A percentile compares a stretch with the other conserved stretches of the same genome.
These are phyloP conservation scores for Yamadazyma triangularis DNA, from an alignment of 1,139 yeast species.

Conservation along the genomic window DNA sequence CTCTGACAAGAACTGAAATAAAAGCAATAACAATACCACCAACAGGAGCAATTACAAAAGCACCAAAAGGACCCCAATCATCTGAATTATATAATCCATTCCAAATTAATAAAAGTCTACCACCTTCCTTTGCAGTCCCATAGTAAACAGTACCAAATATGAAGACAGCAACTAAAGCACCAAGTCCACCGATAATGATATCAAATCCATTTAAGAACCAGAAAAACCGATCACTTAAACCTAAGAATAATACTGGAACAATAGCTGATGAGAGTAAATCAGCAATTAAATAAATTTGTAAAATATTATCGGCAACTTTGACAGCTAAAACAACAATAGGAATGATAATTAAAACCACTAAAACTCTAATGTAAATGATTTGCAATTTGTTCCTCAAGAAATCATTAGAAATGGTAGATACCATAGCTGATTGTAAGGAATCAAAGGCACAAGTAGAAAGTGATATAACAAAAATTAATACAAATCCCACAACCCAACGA, in stretches of 20 bases:
- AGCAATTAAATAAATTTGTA: conserved; percentile 85
- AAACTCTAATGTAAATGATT: conserved; percentile 59
- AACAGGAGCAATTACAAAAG: conserved; percentile 86
- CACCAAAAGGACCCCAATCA: conserved; percentile 96
- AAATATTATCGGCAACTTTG: conserved; percentile 72
- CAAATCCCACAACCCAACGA: conserved; percentile 83
- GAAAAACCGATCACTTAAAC: conserved; percentile 57
- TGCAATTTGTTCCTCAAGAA: conserved; percentile 76
- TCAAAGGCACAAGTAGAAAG: conserved; percentile 88
- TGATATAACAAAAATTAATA: conserved; percentile 65
- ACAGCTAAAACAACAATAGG: conserved; percentile 85
- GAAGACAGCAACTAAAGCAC: conserved; percentile 76
- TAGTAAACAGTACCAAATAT: conserved; percentile 81
- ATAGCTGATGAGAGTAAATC: conserved; percentile 85
- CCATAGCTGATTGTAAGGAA: conserved; percentile 83
- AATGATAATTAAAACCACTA: conserved; percentile 72
- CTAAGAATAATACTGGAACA: conserved; percentile 81
- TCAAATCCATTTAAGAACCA: conserved; percentile 79
- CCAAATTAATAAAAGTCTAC: conserved; percentile 62
- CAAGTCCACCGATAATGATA: conserved; percentile 77
- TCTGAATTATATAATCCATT: conserved; percentile 71
- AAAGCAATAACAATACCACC: conserved; percentile 67
- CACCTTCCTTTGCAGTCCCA: conserved; percentile 69
- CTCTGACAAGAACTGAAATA: conserved; percentile 49
- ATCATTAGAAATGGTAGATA: conserved; percentile 86